Evolutionary conservation across 1,284 basidiomycete genomes (phyloP), one percentile per base, ranked within the genome.

Genomic region (Abortiporus biennis): DNA sequence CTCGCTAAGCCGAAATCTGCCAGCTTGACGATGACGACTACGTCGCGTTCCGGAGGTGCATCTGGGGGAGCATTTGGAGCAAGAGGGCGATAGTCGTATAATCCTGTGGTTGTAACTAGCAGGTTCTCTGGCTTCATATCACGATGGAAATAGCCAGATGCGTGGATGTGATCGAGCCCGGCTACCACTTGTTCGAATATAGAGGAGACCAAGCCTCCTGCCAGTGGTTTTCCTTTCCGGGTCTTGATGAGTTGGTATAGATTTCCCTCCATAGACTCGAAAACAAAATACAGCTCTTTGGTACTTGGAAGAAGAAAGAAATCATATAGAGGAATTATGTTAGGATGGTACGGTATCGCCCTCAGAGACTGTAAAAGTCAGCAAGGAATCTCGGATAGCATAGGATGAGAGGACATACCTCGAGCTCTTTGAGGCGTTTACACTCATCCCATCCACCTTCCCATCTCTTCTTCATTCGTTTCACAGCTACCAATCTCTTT

Each of bases 111-210:
- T n/a, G 96, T 99, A 55, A 99, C 95, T 43, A 99, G 80, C n/a
- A 99, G 81, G 57, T 99, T 99, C 62, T 99, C 96, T 21, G 96
- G 96, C 66, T 99, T 99, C 92, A 99, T 95, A 65, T 99, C 96
- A 42, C 96, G 90, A 63, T 99, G 96, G 63, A 99, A 99, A 66
- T 96, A 99, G 44, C 95, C 95, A 37, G 85, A 73, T 13, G 72
- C 61, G 64, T 99, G 96, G 49, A 99, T 92, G 62, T 99, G 96
- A 57, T 92, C 74, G 27, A 99, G 76, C 24, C 96, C 96, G 9
- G 78, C 70, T 29, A 93, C 80, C 55, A 94, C 91, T 66, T 99
- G 96, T 45, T 81, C 80, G 63, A 97, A 96, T 57, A 98, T 94
- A 53, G 90, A 93, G 12, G 92, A 89, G 45, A 96, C 85, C 51